These are phyloP conservation scores for Alternaria tenuissima DNA, from an alignment of 2,329 filamentous ascomycete species.

Conservation along the genomic window DNA sequence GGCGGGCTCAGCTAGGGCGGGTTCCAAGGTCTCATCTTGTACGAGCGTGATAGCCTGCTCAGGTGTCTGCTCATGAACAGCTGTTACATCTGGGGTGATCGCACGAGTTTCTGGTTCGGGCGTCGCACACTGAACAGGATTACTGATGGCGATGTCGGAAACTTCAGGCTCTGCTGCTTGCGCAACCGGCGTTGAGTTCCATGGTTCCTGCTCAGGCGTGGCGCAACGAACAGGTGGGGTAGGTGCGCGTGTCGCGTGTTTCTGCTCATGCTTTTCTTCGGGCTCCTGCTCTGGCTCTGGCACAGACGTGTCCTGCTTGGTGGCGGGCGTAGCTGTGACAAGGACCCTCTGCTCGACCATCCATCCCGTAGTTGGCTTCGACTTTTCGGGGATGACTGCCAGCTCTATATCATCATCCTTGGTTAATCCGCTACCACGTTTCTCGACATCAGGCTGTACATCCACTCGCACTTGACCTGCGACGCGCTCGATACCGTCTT, in stretches of 20 bases:
- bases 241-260: not conserved
- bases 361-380: conserved; percentile 15
- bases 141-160: not conserved
- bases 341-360: conserved; percentile 14
- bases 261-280: not conserved
- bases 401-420: conserved; percentile 2
- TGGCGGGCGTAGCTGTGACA: conserved; percentile 11
- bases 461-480: not conserved
- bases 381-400: conserved; percentile 11
- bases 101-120: conserved; percentile 1
- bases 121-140: not conserved
- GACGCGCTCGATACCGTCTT: not conserved
- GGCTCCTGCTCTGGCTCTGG: not conserved
- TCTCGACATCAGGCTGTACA: not conserved
- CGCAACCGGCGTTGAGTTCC: conserved; percentile 9
- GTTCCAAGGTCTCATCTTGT: not conserved
- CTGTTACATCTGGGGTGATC: not conserved
- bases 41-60: not conserved
- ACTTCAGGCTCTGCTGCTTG: conserved; percentile 1
- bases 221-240: conserved; percentile 14
- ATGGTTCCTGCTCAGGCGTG: conserved; percentile 16
- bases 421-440: not conserved
- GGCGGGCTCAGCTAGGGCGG: not conserved
- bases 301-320: not conserved
- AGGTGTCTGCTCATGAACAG: not conserved